phyloP scores from a whole-genome alignment of 495 filamentous ascomycete genomes.

The Aspergillus saccharolyticus region DNA sequence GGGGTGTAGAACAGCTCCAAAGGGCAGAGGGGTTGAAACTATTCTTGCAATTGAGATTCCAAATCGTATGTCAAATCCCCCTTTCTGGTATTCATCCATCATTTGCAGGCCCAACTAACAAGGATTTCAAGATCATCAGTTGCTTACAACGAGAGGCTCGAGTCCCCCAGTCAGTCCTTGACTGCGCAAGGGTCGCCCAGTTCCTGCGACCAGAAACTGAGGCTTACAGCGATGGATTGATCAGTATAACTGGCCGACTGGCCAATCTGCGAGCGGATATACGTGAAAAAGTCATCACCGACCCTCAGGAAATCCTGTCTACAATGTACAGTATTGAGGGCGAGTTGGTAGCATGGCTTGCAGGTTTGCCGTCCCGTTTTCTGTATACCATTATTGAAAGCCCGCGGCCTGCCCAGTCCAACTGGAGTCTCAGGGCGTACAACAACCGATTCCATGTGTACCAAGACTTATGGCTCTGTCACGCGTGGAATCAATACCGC shows the following conservation, averaged over 20 bases:
- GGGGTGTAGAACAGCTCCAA: constrained; percentile 53
- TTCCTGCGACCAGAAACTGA: constrained; percentile 30
- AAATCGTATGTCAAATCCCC: constrained; percentile 26
- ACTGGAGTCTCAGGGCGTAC: constrained; percentile 33
- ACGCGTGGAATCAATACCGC: constrained; percentile 61
- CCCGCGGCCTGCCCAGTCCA: constrained; percentile 21
- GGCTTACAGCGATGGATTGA: constrained; percentile 32
- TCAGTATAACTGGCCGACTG: constrained; percentile 38
- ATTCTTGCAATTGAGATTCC: constrained; percentile 52
- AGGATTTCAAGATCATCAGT: constrained; percentile 30
- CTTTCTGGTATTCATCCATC: background rate
- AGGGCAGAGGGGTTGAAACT: constrained; percentile 50
- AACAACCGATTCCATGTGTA: constrained; percentile 58
- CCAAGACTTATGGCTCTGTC: constrained; percentile 49
- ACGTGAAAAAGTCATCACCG: constrained; percentile 29
- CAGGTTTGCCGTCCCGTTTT: constrained; percentile 35
- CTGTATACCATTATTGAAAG: constrained; percentile 26
- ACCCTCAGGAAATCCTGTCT: constrained; percentile 41
- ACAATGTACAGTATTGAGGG: constrained; percentile 46
- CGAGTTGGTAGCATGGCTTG: constrained; percentile 42
- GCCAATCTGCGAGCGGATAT: constrained; percentile 44
- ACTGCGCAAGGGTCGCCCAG: constrained; percentile 32
- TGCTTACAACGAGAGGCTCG: constrained; percentile 34
- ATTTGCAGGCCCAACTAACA: background rate
- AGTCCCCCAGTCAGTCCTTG: constrained; percentile 32